Percentiles rank a stretch among this genome's conserved stretches.
phyloP scores from a whole-genome alignment of 768 basidiomycete genomes.

The Wakefieldia striispora region DNA sequence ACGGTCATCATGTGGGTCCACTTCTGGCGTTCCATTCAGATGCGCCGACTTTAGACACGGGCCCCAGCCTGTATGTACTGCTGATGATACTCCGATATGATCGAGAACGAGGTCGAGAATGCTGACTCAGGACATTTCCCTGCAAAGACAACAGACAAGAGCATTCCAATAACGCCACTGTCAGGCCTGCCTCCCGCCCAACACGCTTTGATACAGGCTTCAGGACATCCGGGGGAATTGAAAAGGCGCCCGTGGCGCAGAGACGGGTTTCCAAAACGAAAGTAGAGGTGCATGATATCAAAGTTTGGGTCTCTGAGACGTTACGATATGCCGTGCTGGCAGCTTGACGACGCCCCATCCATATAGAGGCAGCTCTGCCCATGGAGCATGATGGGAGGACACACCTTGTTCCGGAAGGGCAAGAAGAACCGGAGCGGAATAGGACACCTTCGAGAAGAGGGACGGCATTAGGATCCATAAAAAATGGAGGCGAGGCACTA shows the following conservation, averaged over 20 bases:
- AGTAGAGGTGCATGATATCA: background rate
- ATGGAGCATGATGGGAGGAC: conserved; percentile 7
- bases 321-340: background rate
- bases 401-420: conserved; percentile 5
- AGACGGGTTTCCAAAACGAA: background rate
- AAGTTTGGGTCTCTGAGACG: conserved; percentile 3
- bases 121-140: conserved; percentile 6
- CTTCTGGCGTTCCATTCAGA: background rate
- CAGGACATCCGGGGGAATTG: no score
- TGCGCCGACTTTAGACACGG: no score
- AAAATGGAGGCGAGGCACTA: conserved; percentile 6
- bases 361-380: conserved; percentile 21
- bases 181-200: conserved; percentile 15
- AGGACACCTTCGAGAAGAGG: conserved; percentile 11
- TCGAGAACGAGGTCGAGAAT: background rate
- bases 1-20: background rate
- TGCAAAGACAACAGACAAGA: conserved; percentile 2
- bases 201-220: background rate
- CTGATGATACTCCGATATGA: no score
- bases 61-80: no score
- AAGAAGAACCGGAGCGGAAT: conserved; percentile 7
- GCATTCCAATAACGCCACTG: conserved; percentile 23
- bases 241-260: no score
- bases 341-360: conserved; percentile 8
- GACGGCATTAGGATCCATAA: conserved; percentile 10